Evolutionary conservation across 2,329 filamentous ascomycete species (phyloP).

Genomic region (Aspergillus sp.): DNA sequence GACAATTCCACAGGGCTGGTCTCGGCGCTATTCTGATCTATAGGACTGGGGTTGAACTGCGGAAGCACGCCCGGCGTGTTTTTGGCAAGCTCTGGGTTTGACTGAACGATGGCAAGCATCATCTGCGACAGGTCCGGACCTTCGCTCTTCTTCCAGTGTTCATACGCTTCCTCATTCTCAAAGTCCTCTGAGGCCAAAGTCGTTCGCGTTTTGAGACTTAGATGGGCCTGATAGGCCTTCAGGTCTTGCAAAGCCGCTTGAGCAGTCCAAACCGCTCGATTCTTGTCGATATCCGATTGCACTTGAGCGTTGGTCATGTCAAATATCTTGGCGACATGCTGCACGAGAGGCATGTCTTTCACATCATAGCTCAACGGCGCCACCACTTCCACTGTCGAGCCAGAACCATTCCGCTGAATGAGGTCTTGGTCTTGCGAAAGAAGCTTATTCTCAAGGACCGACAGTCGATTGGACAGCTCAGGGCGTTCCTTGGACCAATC

Average conservation of each 20-base stretch:
- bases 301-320: slow-evolving; percentile 68
- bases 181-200: slow-evolving; percentile 81
- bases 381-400: slow-evolving; percentile 66
- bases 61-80: slow-evolving; percentile 56
- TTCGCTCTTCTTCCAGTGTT: slow-evolving; percentile 87
- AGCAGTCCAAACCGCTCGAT: slow-evolving; percentile 79
- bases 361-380: slow-evolving; percentile 83
- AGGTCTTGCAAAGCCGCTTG: slow-evolving; percentile 83
- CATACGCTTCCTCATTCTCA: slow-evolving; percentile 77
- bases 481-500: slow-evolving; percentile 78
- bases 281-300: slow-evolving; percentile 76
- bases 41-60: slow-evolving; percentile 43
- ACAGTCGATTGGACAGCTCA: slow-evolving; percentile 70
- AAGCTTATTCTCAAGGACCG: slow-evolving; percentile 83
- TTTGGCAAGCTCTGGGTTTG: slow-evolving; percentile 76
- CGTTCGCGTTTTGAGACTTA: slow-evolving; percentile 68
- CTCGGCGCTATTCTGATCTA: slow-evolving; percentile 30
- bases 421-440: slow-evolving; percentile 90
- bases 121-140: slow-evolving; percentile 79
- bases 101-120: slow-evolving; percentile 83
- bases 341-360: slow-evolving; percentile 92
- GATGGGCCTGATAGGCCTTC: slow-evolving; percentile 83
- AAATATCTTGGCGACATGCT: slow-evolving; percentile 79
- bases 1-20: slow-evolving; percentile 40
- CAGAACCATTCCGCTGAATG: slow-evolving; percentile 51